A percentile compares a stretch with the other conserved stretches of the same genome.
phyloP scores from a whole-genome alignment of 176 grass and related monocot genomes.

The Oryza glaberrima region DNA sequence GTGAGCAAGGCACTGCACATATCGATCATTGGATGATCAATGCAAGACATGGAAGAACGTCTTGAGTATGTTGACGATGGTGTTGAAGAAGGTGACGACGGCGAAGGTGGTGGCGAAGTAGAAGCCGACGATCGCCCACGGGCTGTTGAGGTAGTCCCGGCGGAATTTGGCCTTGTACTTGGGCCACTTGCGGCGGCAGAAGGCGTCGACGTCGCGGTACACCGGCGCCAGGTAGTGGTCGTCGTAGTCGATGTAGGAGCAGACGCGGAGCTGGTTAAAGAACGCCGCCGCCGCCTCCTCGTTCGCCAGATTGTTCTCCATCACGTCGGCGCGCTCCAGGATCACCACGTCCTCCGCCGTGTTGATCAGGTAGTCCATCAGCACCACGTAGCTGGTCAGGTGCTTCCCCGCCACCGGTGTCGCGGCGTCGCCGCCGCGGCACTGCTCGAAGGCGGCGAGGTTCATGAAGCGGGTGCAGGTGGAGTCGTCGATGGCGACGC shows the following conservation, averaged over 20 bases:
- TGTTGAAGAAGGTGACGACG: not conserved
- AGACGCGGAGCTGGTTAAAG: not conserved
- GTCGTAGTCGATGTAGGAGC: not conserved
- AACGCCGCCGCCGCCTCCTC: not conserved
- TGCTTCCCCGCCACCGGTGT: too few species aligned
- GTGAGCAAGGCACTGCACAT: too few species aligned
- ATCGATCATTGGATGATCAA: not conserved
- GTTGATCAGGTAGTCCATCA: not conserved
- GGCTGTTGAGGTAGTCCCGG: conserved; percentile 23
- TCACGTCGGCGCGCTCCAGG: not conserved
- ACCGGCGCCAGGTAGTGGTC: not conserved
- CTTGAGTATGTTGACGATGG: not conserved
- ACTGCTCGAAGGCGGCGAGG: conserved; percentile 33
- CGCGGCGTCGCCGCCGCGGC: not conserved
- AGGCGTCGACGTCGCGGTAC: not conserved
- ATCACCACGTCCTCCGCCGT: not conserved
- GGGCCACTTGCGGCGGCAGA: conserved; percentile 15
- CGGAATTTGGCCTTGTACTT: conserved; percentile 18
- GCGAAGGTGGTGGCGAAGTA: not conserved
- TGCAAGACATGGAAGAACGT: not conserved
- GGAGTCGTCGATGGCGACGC: not conserved
- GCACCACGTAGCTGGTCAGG: not conserved
- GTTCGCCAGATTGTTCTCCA: not conserved
- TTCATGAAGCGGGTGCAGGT: not conserved
- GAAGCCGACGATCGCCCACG: not conserved